phyloP scores from a whole-genome alignment of 2,329 filamentous ascomycete genomes.

The Phyllosticta capitalensis region DNA sequence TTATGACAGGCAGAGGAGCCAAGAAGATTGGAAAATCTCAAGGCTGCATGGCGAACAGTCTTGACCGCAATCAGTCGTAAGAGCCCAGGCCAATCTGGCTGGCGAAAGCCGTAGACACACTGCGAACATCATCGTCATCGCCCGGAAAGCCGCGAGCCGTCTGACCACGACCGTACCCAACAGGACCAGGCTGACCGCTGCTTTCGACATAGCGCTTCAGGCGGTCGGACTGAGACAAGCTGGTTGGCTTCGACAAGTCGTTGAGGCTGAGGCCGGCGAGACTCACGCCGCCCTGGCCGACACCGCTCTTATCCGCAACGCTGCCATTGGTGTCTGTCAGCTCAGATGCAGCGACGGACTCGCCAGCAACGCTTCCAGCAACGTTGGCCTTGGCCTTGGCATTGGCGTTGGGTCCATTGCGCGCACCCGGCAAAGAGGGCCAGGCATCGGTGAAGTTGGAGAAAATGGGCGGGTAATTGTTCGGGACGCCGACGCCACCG shows the following conservation, averaged over 20 bases:
- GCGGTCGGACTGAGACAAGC: constrained; percentile 75
- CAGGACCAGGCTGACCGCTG: constrained; percentile 48
- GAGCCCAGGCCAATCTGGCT: constrained; percentile 70
- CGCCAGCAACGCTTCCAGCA: constrained; percentile 74
- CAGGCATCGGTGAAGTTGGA: constrained; percentile 84
- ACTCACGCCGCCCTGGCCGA: constrained; percentile 79
- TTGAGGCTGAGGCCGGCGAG: constrained; percentile 72
- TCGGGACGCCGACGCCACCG: constrained; percentile 70
- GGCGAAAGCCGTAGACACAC: constrained; percentile 91
- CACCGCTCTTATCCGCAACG: constrained; percentile 59
- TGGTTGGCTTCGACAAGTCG: constrained; percentile 60
- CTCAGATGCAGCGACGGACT: constrained; percentile 87
- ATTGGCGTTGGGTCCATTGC: constrained; percentile 56
- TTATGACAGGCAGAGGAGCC: background rate
- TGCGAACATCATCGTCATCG: constrained; percentile 88
- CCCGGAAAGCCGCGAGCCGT: constrained; percentile 35
- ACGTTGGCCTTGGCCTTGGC: constrained; percentile 45
- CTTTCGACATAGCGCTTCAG: constrained; percentile 92
- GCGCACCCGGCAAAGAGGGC: constrained; percentile 67
- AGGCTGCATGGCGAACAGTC: background rate
- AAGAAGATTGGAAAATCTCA: background rate
- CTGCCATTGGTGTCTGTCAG: constrained; percentile 75
- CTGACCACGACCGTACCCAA: constrained; percentile 30
- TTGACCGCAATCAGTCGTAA: constrained; percentile 44
- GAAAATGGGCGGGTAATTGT: constrained; percentile 91